A percentile compares a stretch with the other conserved stretches of the same genome.
phyloP scores from a whole-genome alignment of 768 basidiomycete genomes.

The Tylopilus plumbeoviolaceoides region DNA sequence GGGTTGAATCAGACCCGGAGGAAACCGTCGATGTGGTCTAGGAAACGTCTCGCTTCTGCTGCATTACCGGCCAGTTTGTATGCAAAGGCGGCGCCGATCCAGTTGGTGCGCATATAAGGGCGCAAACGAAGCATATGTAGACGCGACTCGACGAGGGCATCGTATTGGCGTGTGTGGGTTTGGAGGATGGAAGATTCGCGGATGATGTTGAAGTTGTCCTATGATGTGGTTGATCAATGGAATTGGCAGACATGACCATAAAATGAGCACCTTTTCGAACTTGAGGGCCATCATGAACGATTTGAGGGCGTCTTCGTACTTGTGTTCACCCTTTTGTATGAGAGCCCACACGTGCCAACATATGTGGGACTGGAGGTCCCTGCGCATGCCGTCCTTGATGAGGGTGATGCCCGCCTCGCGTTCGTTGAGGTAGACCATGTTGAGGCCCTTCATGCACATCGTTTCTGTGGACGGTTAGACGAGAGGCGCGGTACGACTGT shows the following conservation, averaged over 20 bases:
- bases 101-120: conserved; percentile 81
- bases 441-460: conserved; percentile 92
- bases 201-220: conserved; percentile 95
- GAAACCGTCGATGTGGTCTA: conserved; percentile 67
- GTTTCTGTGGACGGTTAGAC: conserved; percentile 58
- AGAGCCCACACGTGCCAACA: conserved; percentile 98
- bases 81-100: conserved; percentile 86
- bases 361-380: conserved; percentile 87
- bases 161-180: conserved; percentile 80
- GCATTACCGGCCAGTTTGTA: conserved; percentile 80
- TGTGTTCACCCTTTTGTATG: conserved; percentile 89
- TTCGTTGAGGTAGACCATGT: conserved; percentile 74
- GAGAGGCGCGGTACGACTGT: not conserved
- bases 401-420: conserved; percentile 80
- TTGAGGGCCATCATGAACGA: conserved; percentile 87
- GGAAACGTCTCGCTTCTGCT: conserved; percentile 61
- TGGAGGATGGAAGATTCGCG: conserved; percentile 88
- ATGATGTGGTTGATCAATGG: conserved; percentile 1
- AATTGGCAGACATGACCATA: not conserved
- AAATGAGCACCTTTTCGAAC: conserved; percentile 73
- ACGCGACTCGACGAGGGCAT: conserved; percentile 76
- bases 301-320: conserved; percentile 91
- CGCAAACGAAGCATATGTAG: conserved; percentile 74
- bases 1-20: conserved; percentile 51
- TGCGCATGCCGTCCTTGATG: conserved; percentile 77